Evolutionary conservation across 306 rosid genomes (phyloP), one percentile per base, ranked within the genome.

Genomic region (Sechiopsis laciniata): DNA sequence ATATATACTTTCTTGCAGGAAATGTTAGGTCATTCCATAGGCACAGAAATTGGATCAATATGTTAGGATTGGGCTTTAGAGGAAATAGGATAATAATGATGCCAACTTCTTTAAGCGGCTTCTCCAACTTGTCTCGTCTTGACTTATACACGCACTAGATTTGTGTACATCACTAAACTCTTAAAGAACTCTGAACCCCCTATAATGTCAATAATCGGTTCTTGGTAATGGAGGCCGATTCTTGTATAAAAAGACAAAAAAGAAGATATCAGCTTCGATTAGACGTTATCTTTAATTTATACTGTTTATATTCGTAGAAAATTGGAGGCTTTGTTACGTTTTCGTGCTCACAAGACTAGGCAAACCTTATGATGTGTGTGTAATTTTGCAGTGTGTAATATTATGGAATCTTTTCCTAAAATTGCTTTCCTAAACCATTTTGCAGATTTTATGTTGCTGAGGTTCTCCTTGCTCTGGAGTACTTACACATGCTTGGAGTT

Each of bases 401-500:
- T 26, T 26, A 26, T 26, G 29, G 29, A 21, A 10, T 46, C 13
- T 48, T 20, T 21, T 68, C 0, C 58, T 69, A 20, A 22, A 50
- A 22, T 46, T 24, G 20, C 20, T 69, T 20, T 15, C 24, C 40
- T 24, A 69, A 7, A 12, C 29, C 19, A 11, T 59, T 61, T 1
- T 77, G 76, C 83, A 88, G 95, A 82, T 88, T 88, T 83, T 88
- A 88, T 73, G 95, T 86, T 55, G 95, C 95, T 6, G 95, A 88
- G 80, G 91, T 86, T 72, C 95, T 88, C 72, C 91, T 88, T 70
- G 95, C 95, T 51, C 77, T 88, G 81, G 95, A 88, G 80, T 88
- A 88, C 78, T 82, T 88, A 80, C 95, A 88, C 91, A 88, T 88
- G 95, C 91, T 88, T 56, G 95, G 95, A 68, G 85, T 88, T 68